Evolutionary conservation across 2,329 filamentous ascomycete species (phyloP).

Genomic region (Talaromyces sp.): DNA sequence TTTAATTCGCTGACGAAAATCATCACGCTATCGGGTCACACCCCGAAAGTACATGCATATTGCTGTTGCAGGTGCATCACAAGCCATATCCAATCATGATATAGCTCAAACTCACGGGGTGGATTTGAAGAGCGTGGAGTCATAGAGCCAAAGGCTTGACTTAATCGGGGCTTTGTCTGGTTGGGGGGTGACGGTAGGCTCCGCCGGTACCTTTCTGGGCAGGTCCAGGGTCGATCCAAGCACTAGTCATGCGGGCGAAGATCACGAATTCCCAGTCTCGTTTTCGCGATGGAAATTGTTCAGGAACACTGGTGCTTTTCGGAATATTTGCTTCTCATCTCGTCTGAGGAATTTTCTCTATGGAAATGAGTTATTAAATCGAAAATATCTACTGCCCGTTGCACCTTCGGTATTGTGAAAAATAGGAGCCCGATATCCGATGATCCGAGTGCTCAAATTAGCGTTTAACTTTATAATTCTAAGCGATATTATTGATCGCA

Average conservation of each 20-base stretch:
- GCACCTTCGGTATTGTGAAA: background rate
- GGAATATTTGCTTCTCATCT: no score
- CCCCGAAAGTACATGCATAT: background rate
- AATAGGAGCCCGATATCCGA: background rate
- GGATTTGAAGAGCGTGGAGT: background rate
- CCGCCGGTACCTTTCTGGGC: slow-evolving; percentile 1
- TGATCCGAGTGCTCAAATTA: background rate
- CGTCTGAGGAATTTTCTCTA: no score
- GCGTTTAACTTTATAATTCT: background rate
- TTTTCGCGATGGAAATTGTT: background rate
- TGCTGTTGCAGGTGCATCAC: background rate
- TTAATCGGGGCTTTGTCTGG: background rate
- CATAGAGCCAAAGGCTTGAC: background rate
- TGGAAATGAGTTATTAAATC: background rate
- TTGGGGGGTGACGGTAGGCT: background rate
- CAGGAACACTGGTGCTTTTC: no score
- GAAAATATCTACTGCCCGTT: no score
- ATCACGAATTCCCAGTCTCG: background rate
- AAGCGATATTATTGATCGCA: background rate
- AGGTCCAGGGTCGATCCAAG: slow-evolving; percentile 1
- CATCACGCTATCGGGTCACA: background rate
- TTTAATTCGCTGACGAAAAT: background rate
- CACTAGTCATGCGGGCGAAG: background rate
- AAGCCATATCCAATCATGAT: background rate
- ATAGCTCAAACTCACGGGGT: background rate